These are phyloP conservation scores for Pseudogymnoascus sp. DNA, from an alignment of 2,329 filamentous ascomycete species.

Conservation along the genomic window DNA sequence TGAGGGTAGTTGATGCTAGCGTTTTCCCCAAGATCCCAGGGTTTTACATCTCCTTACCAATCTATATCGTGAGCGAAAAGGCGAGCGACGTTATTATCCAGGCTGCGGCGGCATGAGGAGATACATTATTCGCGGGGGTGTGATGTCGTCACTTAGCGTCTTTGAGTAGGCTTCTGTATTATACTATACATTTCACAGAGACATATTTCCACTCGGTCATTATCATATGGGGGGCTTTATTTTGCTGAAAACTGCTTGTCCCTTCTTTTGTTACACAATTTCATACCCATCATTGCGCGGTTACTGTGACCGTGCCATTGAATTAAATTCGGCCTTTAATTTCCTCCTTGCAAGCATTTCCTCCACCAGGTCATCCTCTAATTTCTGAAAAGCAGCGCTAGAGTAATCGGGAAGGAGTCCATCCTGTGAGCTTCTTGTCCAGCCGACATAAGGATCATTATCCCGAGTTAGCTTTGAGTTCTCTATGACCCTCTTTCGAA, in stretches of 20 bases:
- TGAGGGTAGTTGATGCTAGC: constrained; percentile 57
- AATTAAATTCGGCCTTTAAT: not conserved
- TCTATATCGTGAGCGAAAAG: constrained; percentile 55
- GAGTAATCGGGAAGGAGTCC: constrained; percentile 13
- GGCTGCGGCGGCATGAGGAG: not conserved
- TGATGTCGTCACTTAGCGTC: not conserved
- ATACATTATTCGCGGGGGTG: not conserved
- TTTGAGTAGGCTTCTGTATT: not conserved
- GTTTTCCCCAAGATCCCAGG: constrained; percentile 49
- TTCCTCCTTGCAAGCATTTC: constrained; percentile 13
- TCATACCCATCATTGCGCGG: not conserved
- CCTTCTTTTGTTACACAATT: not conserved
- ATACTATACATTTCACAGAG: constrained; percentile 3
- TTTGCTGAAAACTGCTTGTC: not conserved
- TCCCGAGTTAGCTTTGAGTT: constrained; percentile 10
- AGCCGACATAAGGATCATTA: constrained; percentile 13
- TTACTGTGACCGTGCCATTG: not conserved
- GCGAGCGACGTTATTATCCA: constrained; percentile 49
- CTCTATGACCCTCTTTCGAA: constrained; percentile 16
- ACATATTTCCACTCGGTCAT: not conserved
- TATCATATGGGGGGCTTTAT: not conserved
- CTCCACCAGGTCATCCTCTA: constrained; percentile 13
- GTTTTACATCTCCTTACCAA: constrained; percentile 44
- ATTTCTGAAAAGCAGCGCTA: constrained; percentile 13
- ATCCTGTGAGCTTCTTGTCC: constrained; percentile 15